Evolutionary conservation across 1,284 basidiomycete genomes (phyloP).

Genomic region (Meripilus lineatus): DNA sequence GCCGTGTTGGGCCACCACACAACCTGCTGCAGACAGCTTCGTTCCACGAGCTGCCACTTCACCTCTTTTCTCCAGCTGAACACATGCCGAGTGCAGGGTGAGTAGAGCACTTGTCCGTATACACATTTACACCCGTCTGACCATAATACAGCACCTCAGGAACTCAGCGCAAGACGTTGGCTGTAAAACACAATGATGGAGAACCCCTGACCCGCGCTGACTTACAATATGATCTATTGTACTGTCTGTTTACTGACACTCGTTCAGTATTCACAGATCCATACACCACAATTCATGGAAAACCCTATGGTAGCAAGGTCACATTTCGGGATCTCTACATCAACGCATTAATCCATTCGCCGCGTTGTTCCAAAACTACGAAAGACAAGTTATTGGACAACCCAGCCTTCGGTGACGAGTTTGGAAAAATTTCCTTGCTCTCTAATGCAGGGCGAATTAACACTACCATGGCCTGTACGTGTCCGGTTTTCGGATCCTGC

Average conservation of each 20-base stretch:
- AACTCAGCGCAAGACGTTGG: conserved; percentile 67
- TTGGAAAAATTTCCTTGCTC: conserved; percentile 80
- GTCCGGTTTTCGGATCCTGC: neutral
- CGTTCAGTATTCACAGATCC: conserved; percentile 70
- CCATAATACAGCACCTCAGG: conserved; percentile 39
- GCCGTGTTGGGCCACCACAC: conserved; percentile 13
- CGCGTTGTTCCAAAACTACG: conserved; percentile 82
- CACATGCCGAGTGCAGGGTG: conserved; percentile 16
- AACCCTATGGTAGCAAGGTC: conserved; percentile 48
- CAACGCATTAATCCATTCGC: conserved; percentile 72
- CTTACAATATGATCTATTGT: conserved; percentile 81
- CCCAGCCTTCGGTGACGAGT: conserved; percentile 76
- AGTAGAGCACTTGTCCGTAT: neutral
- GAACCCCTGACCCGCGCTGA: conserved; percentile 76
- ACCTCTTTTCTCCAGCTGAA: conserved; percentile 3
- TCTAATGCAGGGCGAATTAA: conserved; percentile 94
- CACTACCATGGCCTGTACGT: conserved; percentile 88
- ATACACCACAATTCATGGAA: conserved; percentile 31
- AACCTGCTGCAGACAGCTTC: no score
- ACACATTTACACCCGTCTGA: conserved; percentile 7
- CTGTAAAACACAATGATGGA: conserved; percentile 74
- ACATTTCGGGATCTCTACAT: conserved; percentile 85
- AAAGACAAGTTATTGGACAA: conserved; percentile 82
- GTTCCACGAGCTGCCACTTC: conserved; percentile 1
- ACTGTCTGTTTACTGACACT: conserved; percentile 71